Evolutionary conservation across 257 asterid genomes (phyloP).

Genomic region (Linderniella brevidens): DNA sequence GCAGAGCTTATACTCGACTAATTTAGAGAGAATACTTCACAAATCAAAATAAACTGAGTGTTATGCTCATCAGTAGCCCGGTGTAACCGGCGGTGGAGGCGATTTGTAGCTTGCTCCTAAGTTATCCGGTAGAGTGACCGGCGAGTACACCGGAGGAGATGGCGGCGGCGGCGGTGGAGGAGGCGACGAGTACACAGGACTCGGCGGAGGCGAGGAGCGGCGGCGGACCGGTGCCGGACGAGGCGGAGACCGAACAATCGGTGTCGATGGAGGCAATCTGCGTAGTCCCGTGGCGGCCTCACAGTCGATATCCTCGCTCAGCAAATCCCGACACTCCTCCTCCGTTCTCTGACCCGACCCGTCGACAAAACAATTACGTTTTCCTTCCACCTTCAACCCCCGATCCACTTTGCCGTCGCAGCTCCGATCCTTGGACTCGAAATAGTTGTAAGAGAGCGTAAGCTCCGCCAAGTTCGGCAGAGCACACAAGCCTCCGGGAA

Average conservation of each 20-base stretch:
- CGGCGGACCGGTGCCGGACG: conserved; percentile 5
- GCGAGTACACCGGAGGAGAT: conserved; percentile 8
- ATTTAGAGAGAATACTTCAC: no score
- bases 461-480: conserved; percentile 32
- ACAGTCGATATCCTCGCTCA: conserved; percentile 38
- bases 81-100: conserved; percentile 69
- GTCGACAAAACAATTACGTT: conserved; percentile 26
- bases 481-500: conserved; percentile 27
- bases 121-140: conserved; percentile 11
- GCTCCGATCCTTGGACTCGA: conserved; percentile 20
- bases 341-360: conserved; percentile 26
- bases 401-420: conserved; percentile 17
- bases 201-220: conserved; percentile 4
- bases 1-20: no score
- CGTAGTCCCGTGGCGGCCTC: conserved; percentile 3
- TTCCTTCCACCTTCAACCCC: conserved; percentile 15
- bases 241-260: background rate
- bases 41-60: no score
- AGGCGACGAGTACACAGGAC: conserved; percentile 5
- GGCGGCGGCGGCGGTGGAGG: conserved; percentile 3
- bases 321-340: conserved; percentile 17
- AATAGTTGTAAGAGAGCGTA: conserved; percentile 25
- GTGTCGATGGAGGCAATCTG: conserved; percentile 2
- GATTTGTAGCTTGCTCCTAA: conserved; percentile 24
- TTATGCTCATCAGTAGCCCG: conserved; percentile 49